Evolutionary conservation across 352 stramenopile species (phyloP).

Genomic region (Albugo candida): DNA sequence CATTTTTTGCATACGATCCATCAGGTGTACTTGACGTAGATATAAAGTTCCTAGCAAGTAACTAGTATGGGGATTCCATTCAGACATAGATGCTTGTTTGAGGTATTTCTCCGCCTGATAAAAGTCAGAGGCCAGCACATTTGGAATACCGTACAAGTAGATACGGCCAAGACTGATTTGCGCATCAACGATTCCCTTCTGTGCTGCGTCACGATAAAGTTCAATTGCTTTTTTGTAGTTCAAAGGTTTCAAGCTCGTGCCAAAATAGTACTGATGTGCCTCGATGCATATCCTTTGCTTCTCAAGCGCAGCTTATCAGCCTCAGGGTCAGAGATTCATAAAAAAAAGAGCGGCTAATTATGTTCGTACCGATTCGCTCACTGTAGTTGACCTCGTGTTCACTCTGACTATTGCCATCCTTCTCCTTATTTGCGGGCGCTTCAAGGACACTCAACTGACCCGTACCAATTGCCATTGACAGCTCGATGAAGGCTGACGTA

Average conservation of each 20-base stretch:
- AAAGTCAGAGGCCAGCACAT: constrained; percentile 26
- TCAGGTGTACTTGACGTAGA: constrained; percentile 9
- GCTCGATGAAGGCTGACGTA: constrained; percentile 64
- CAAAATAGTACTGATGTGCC: constrained; percentile 18
- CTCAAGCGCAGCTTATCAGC: no score
- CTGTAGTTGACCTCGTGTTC: no score
- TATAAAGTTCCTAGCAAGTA: constrained; percentile 27
- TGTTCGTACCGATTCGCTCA: no score
- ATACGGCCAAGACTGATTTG: constrained; percentile 50
- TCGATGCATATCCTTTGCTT: constrained; percentile 21
- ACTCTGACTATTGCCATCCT: no score
- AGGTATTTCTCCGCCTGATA: constrained; percentile 36
- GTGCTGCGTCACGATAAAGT: constrained; percentile 22
- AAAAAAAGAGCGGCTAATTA: no score
- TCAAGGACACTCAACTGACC: no score
- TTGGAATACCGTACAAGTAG: constrained; percentile 15
- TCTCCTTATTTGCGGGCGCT: no score
- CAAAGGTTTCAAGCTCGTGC: no score
- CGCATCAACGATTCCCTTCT: constrained; percentile 17
- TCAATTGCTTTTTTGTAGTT: constrained; percentile 16
- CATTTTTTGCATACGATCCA: constrained; percentile 11
- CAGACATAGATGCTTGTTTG: constrained; percentile 2
- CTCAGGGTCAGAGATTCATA: no score
- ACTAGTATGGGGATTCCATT: constrained; percentile 2
- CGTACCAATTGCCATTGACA: constrained; percentile 43